Evolutionary conservation across 768 basidiomycete species (phyloP).

Genomic region (Pleurotus tuoliensis): DNA sequence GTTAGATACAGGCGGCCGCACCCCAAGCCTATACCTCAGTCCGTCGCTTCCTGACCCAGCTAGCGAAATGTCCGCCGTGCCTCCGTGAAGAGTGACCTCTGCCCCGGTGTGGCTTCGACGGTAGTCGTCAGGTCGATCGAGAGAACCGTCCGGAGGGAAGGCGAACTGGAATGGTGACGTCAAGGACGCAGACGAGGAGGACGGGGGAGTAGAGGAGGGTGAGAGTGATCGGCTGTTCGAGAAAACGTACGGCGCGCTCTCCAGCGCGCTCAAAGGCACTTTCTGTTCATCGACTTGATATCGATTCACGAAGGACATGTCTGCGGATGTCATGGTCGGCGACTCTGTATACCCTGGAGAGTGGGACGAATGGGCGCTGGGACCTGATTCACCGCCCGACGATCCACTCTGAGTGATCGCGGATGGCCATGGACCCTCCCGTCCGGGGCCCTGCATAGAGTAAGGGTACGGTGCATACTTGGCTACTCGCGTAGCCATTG

Average conservation of each 20-base stretch:
- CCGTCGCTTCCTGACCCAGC: slow-evolving; percentile 47
- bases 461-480: slow-evolving; percentile 53
- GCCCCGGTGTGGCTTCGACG: slow-evolving; percentile 50
- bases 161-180: slow-evolving; percentile 66
- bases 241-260: slow-evolving; percentile 56
- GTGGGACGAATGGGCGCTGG: slow-evolving; percentile 36
- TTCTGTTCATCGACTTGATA: slow-evolving; percentile 57
- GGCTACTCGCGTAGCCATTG: slow-evolving; percentile 32
- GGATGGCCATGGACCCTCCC: slow-evolving; percentile 38
- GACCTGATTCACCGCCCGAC: slow-evolving; percentile 37
- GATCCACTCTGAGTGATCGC: slow-evolving; percentile 28
- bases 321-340: slow-evolving; percentile 42
- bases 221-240: slow-evolving; percentile 70
- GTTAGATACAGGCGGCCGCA: slow-evolving; percentile 43
- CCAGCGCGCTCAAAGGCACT: slow-evolving; percentile 43
- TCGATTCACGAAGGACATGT: slow-evolving; percentile 43
- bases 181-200: slow-evolving; percentile 60
- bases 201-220: slow-evolving; percentile 58
- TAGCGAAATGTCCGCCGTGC: slow-evolving; percentile 62
- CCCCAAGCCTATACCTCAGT: slow-evolving; percentile 56
- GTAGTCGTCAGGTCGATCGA: slow-evolving; percentile 61
- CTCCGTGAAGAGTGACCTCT: slow-evolving; percentile 69
- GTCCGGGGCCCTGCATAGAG: slow-evolving; percentile 26
- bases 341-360: slow-evolving; percentile 57
- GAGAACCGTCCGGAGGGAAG: slow-evolving; percentile 49